A percentile compares a stretch with the other conserved stretches of the same genome.
Evolutionary conservation across 306 rosid species (phyloP).

Genomic region (Castanea mollissima): DNA sequence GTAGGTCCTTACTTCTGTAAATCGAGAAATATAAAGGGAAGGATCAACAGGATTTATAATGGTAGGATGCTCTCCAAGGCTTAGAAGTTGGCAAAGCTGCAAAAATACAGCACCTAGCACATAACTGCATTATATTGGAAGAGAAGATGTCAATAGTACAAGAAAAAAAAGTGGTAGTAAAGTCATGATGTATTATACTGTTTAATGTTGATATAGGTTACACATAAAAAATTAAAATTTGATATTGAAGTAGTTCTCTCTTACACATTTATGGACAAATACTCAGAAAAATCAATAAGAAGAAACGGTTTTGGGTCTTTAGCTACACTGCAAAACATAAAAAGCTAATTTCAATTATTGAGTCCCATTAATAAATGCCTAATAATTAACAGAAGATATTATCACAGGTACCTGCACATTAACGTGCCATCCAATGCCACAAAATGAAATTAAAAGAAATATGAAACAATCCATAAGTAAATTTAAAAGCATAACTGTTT

Average conservation of each 20-base stretch:
- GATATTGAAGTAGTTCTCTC: conserved; percentile 23
- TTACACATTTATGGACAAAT: conserved; percentile 66
- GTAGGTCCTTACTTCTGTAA: conserved; percentile 55
- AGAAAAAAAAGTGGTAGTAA: conserved; percentile 3
- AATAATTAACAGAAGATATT: background rate
- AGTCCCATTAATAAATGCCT: background rate
- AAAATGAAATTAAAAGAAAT: background rate
- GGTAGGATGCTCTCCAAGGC: conserved; percentile 64
- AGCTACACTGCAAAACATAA: conserved; percentile 44
- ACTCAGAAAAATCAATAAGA: conserved; percentile 81
- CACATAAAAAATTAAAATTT: background rate
- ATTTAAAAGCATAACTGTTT: background rate
- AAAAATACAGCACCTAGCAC: conserved; percentile 73
- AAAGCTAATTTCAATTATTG: background rate
- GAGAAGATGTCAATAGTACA: conserved; percentile 10
- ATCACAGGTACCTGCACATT: background rate
- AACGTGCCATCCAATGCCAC: background rate
- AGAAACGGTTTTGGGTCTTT: conserved; percentile 65
- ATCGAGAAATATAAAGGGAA: conserved; percentile 63
- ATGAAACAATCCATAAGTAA: background rate
- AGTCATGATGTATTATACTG: background rate
- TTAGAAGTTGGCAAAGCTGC: conserved; percentile 75
- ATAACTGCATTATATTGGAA: conserved; percentile 50
- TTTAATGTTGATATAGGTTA: background rate
- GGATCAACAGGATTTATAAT: conserved; percentile 81